phyloP scores from a whole-genome alignment of 768 basidiomycete species.

The Pleurotus djamor region DNA sequence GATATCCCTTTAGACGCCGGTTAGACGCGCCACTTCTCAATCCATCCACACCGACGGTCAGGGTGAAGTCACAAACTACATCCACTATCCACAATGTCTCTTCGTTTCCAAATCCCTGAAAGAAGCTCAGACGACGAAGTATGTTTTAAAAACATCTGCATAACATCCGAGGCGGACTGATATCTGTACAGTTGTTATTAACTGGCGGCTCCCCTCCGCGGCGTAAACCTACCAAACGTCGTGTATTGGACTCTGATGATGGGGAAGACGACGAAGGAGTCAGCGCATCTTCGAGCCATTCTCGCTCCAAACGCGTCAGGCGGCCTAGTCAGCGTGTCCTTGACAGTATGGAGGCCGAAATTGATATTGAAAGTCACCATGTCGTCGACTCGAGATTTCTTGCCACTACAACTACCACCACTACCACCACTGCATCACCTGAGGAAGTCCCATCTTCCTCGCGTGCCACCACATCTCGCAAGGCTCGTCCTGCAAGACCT shows the following conservation, averaged over 20 bases:
- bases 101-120: slow-evolving; percentile 20
- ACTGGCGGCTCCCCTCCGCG: neutral
- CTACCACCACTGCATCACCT: no score
- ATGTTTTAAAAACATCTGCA: no score
- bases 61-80: neutral
- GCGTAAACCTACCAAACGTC: slow-evolving; percentile 22
- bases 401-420: neutral
- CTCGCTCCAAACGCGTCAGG: slow-evolving; percentile 9
- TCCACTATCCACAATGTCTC: slow-evolving; percentile 7
- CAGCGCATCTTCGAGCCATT: slow-evolving; percentile 6
- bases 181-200: no score
- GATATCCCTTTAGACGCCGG: no score
- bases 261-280: slow-evolving; percentile 17
- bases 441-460: neutral
- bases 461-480: slow-evolving; percentile 6
- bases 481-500: slow-evolving; percentile 12
- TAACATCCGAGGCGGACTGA: no score
- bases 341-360: slow-evolving; percentile 13
- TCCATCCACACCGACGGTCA: neutral
- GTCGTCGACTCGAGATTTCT: neutral
- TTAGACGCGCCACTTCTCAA: neutral
- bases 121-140: slow-evolving; percentile 8
- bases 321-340: slow-evolving; percentile 12
- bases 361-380: slow-evolving; percentile 14
- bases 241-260: slow-evolving; percentile 25